These are phyloP conservation scores for Podaxis mareebaensis DNA, from an alignment of 768 basidiomycete species.

Conservation along the genomic window DNA sequence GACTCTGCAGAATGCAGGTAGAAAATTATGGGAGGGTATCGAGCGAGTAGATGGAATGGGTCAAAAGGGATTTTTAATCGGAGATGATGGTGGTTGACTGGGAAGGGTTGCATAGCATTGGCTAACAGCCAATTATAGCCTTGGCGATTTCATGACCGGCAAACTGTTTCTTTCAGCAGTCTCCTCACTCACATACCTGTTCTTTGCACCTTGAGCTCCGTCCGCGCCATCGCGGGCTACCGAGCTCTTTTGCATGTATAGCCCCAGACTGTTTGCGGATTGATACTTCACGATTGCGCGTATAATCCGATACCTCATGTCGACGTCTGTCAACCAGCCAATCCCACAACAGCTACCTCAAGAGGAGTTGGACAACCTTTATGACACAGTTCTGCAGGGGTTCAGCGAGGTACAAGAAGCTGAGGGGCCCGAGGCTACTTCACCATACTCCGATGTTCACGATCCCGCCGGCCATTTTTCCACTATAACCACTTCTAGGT, in stretches of 20 bases:
- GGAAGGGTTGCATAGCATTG: constrained; percentile 11
- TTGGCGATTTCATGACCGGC: constrained; percentile 5
- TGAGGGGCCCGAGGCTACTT: constrained; percentile 25
- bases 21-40: neutral
- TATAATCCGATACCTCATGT: neutral
- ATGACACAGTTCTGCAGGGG: constrained; percentile 55
- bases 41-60: neutral
- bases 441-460: constrained; percentile 2
- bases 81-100: constrained; percentile 4
- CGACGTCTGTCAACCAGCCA: neutral
- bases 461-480: neutral
- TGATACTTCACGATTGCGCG: constrained; percentile 5
- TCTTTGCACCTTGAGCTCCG: neutral
- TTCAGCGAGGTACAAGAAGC: constrained; percentile 30
- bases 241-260: neutral
- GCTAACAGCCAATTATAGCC: constrained; percentile 10
- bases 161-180: constrained; percentile 1
- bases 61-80: neutral
- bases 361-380: constrained; percentile 58
- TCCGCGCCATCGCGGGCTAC: neutral
- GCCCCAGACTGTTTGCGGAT: neutral
- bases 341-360: constrained; percentile 36
- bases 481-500: neutral
- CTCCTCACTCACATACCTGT: neutral
- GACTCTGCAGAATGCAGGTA: neutral